phyloP scores from a whole-genome alignment of 495 filamentous ascomycete genomes.

The Venustampulla echinocandica region DNA sequence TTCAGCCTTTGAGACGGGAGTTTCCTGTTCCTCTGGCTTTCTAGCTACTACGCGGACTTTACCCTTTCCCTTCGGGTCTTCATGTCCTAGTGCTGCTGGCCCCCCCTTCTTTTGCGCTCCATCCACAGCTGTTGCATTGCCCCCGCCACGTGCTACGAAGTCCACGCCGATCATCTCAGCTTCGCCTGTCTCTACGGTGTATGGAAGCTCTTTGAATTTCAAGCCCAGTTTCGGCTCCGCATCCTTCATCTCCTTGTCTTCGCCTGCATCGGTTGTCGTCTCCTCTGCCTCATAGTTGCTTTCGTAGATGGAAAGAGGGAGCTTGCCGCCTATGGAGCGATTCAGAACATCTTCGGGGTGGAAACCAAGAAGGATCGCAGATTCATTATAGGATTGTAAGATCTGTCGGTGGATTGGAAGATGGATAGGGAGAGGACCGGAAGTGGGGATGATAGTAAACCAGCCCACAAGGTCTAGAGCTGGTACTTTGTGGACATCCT shows the following conservation, averaged over 20 bases:
- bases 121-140: conserved; percentile 61
- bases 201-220: conserved; percentile 75
- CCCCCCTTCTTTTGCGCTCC: conserved; percentile 26
- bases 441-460: conserved; percentile 74
- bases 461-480: conserved; percentile 85
- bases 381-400: conserved; percentile 73
- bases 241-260: conserved; percentile 68
- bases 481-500: conserved; percentile 77
- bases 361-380: conserved; percentile 72
- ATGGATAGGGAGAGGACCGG: conserved; percentile 57
- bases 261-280: conserved; percentile 36
- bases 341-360: conserved; percentile 43
- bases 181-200: conserved; percentile 84
- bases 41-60: conserved; percentile 22
- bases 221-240: conserved; percentile 49
- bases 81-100: conserved; percentile 1
- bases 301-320: conserved; percentile 88
- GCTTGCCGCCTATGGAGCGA: conserved; percentile 54
- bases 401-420: conserved; percentile 67
- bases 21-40: conserved; percentile 32
- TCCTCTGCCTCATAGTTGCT: conserved; percentile 62
- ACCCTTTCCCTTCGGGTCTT: conserved; percentile 25
- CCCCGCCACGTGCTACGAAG: conserved; percentile 74
- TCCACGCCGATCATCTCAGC: conserved; percentile 97
- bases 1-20: conserved; percentile 26